phyloP scores from a whole-genome alignment of 2,329 filamentous ascomycete genomes.

The Aureobasidium zeae region DNA sequence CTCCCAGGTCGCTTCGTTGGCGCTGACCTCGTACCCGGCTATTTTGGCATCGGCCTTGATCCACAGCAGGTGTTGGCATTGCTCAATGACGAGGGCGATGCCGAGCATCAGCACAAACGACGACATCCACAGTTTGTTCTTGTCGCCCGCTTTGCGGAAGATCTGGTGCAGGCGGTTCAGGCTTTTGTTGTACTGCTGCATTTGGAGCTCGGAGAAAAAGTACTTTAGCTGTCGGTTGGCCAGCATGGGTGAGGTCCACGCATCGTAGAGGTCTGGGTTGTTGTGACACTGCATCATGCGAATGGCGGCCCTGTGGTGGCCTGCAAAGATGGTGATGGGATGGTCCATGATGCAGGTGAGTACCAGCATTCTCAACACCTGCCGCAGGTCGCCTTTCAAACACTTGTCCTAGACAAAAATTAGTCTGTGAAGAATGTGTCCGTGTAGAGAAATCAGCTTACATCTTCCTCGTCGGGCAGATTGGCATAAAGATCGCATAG shows the following conservation, averaged over 20 bases:
- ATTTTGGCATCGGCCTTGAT: constrained; percentile 34
- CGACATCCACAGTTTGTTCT: constrained; percentile 37
- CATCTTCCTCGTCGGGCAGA: constrained; percentile 31
- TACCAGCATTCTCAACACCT: constrained; percentile 38
- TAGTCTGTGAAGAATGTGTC: neutral
- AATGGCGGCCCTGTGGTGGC: constrained; percentile 31
- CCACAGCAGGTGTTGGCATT: constrained; percentile 39
- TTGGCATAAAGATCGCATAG: constrained; percentile 28
- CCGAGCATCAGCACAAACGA: constrained; percentile 40
- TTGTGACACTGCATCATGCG: constrained; percentile 31
- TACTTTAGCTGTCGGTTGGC: constrained; percentile 43
- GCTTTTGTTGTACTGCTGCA: constrained; percentile 33
- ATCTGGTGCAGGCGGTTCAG: constrained; percentile 41
- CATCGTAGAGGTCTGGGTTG: constrained; percentile 19
- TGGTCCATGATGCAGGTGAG: constrained; percentile 43
- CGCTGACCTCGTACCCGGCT: constrained; percentile 24
- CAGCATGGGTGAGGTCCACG: constrained; percentile 33
- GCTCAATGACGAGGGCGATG: constrained; percentile 40
- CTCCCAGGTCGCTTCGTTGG: constrained; percentile 24
- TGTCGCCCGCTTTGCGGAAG: constrained; percentile 34
- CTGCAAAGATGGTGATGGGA: constrained; percentile 36
- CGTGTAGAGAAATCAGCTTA: constrained; percentile 19
- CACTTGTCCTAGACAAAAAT: constrained; percentile 13
- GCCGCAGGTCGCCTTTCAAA: constrained; percentile 33
- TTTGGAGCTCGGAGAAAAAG: constrained; percentile 38